Percentiles rank a stretch among this genome's conserved stretches.
Conservation (phyloP, 805 yeast genomes). For the Cyberlindnera japonica region DNA sequence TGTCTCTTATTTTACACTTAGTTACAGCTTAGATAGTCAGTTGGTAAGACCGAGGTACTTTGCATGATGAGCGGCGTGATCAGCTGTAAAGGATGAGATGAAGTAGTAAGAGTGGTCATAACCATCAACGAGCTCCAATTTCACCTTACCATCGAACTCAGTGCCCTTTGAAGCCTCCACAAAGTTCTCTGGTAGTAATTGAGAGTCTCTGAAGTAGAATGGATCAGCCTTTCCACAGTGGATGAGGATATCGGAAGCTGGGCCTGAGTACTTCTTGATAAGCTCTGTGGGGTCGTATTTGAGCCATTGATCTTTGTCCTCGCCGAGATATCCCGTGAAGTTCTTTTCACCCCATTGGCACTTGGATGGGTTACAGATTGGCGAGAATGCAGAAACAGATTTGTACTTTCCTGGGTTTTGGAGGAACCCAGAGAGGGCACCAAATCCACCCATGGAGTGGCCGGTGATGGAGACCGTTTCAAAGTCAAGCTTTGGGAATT, state of each 20-base stretch:
- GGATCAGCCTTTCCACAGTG: constrained; percentile 80
- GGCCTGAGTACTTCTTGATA: constrained; percentile 53
- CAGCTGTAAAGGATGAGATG: constrained; percentile 71
- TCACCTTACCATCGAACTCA: constrained; percentile 55
- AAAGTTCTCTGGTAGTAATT: constrained; percentile 74
- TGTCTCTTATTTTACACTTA: background rate
- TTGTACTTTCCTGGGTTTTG: constrained; percentile 68
- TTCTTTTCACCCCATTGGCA: constrained; percentile 89
- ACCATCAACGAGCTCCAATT: constrained; percentile 65
- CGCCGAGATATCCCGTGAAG: constrained; percentile 74
- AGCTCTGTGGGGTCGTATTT: constrained; percentile 83
- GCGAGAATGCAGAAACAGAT: constrained; percentile 87
- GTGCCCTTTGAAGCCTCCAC: constrained; percentile 53
- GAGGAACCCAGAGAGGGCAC: constrained; percentile 72
- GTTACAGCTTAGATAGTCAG: constrained; percentile 18
- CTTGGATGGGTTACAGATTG: constrained; percentile 74
- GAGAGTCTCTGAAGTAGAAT: constrained; percentile 57
- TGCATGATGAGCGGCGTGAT: constrained; percentile 86
- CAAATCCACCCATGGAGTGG: constrained; percentile 98
- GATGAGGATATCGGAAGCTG: constrained; percentile 60
- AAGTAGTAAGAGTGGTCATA: constrained; percentile 92
- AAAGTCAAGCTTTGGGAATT: constrained; percentile 51
- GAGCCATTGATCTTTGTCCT: constrained; percentile 49
- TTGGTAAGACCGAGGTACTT: constrained; percentile 42
- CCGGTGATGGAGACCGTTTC: constrained; percentile 76